These are phyloP conservation scores for Phytophthora brassicae DNA, from an alignment of 352 stramenopile genomes.

Conservation along the genomic window DNA sequence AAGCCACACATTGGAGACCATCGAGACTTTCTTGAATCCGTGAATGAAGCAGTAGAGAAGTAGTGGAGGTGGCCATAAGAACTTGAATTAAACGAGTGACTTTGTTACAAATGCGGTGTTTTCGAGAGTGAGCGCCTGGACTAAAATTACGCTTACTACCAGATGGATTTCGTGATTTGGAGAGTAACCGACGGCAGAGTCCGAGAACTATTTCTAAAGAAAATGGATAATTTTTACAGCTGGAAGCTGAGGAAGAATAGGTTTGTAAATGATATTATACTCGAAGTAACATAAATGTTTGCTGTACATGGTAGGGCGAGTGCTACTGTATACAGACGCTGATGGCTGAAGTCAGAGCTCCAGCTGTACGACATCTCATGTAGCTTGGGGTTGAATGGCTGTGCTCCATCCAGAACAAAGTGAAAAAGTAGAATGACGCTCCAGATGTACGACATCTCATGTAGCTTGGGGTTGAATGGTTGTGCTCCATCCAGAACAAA, in stretches of 20 bases:
- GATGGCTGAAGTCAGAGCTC: too few relatives aligned
- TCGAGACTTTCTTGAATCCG: conserved; percentile 39
- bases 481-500: conserved; percentile 2
- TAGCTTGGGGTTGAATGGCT: background rate
- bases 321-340: too few relatives aligned
- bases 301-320: too few relatives aligned
- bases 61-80: conserved; percentile 1
- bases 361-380: conserved; percentile 3
- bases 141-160: conserved; percentile 5
- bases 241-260: background rate
- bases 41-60: conserved; percentile 22
- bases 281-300: too few relatives aligned
- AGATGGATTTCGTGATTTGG: conserved; percentile 15
- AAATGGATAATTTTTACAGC: background rate
- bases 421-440: background rate
- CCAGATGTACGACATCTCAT: conserved; percentile 3
- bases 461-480: background rate
- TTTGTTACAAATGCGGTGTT: conserved; percentile 7
- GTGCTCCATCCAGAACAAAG: conserved; percentile 4
- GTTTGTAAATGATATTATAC: too few relatives aligned
- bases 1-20: conserved; percentile 53
- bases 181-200: conserved; percentile 20
- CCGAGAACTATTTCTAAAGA: background rate
- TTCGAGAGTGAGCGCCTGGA: conserved; percentile 22
- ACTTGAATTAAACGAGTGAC: background rate